Base-by-base conservation (phyloP, 2,329 filamentous ascomycete species). In the Claviceps capensis region DNA sequence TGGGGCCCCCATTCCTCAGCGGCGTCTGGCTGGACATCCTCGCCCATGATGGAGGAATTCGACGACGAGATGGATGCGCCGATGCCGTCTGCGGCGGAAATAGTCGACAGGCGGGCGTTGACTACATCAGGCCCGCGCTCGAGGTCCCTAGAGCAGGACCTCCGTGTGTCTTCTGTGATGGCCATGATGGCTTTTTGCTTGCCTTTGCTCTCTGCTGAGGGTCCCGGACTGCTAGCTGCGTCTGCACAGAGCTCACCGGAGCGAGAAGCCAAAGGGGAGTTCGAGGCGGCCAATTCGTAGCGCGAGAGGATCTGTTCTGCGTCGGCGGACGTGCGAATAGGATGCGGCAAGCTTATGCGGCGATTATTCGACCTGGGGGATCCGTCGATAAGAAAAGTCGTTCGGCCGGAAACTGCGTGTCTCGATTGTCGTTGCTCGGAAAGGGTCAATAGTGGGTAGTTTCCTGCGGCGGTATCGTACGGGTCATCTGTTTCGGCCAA, bases 1-100 rank as follows among this genome's bases (percentile, higher is more conserved):
- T 85, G 82, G 14, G 90, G 89, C 0, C 93, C 91, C 93, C 93
- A 98, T 67, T 88, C 81, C 49, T 88, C 81, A 56, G 86, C 85
- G 50, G 82, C 75, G 30, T 81, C 82, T 22, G 78, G 76, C 48
- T 82, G 78, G 37, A 85, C 76, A 47, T 83, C 78, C 36, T 82
- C 78, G 40, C 78, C 78, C 72, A 81, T 76, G 41, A 82, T 82
- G 23, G 78, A 81, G 11, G 77, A 81, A 60, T 80, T 69, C 48
- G 72, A 73, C 7, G 77, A 79, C 0, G 77, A 80, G 19, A 79
- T 65, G 52, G 72, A 72, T 0, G 77, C 78, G 38, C 75, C 77
- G 37, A 79, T 75, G 55, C 69, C 76, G 22, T 74, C 75, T 1
- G 73, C 69, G 43, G 70, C 64, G 4, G 76, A 78, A 19, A 69